A percentile compares a stretch with the other conserved stretches of the same genome.
These are phyloP conservation scores for Aristolochia contorta DNA, from an alignment of 164 flowering plant species.

Conservation along the genomic window DNA sequence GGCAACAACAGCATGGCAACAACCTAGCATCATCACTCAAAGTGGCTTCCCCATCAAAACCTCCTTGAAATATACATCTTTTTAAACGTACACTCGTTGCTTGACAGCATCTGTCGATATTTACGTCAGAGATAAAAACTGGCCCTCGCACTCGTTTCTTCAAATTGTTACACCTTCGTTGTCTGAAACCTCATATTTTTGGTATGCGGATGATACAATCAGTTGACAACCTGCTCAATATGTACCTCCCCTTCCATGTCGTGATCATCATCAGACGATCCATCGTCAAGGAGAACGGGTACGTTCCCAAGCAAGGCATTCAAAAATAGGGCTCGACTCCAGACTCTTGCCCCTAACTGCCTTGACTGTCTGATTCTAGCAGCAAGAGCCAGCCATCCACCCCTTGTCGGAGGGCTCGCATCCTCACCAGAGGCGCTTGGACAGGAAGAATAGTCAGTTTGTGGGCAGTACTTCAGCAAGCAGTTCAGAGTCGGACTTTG, in stretches of 20 bases:
- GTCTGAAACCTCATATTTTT: too few species aligned
- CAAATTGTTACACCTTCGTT: too few species aligned
- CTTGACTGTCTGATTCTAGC: slow-evolving; percentile 6
- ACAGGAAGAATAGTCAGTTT: slow-evolving; percentile 6
- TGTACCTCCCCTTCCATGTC: background rate
- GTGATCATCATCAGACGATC: slow-evolving; percentile 18
- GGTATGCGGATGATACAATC: too few species aligned
- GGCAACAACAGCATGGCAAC: too few species aligned
- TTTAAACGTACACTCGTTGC: too few species aligned
- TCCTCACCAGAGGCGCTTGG: slow-evolving; percentile 11
- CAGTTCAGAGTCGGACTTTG: slow-evolving; percentile 21
- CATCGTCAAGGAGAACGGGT: slow-evolving; percentile 10
- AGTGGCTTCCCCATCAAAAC: too few species aligned
- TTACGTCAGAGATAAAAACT: too few species aligned
- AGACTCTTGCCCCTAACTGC: slow-evolving; percentile 2
- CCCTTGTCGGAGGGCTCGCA: slow-evolving; percentile 8
- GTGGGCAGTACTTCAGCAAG: slow-evolving; percentile 27
- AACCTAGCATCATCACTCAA: too few species aligned
- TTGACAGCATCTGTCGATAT: too few species aligned
- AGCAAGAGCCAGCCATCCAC: slow-evolving; percentile 21
- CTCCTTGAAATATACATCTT: too few species aligned
- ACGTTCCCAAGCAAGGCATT: slow-evolving; percentile 19
- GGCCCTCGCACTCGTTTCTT: too few species aligned
- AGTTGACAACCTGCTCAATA: background rate
- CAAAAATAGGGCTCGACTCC: slow-evolving; percentile 5